Conservation (phyloP, 1,284 basidiomycete species). For the Ganoderma meredithae region DNA sequence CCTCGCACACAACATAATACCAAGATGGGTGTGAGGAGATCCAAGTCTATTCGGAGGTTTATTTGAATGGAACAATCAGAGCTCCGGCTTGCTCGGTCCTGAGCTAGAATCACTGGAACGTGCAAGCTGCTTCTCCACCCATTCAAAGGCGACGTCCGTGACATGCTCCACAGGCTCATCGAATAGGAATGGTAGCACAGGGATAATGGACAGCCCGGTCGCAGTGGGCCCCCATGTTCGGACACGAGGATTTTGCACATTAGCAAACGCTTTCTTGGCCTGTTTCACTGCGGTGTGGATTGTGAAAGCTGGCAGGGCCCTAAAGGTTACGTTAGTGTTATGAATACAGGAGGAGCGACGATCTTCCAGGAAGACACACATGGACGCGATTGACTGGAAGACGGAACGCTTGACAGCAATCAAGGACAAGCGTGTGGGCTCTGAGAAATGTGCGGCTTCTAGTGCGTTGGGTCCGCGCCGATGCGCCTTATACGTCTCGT, state of each 20-base stretch:
- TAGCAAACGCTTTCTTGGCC: slow-evolving; percentile 78
- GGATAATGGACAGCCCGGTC: slow-evolving; percentile 82
- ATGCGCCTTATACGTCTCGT: slow-evolving; percentile 90
- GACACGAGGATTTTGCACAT: slow-evolving; percentile 66
- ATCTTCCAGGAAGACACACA: slow-evolving; percentile 55
- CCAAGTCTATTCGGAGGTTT: not conserved
- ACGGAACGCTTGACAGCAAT: slow-evolving; percentile 79
- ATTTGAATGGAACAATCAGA: slow-evolving; percentile 22
- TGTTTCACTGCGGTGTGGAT: slow-evolving; percentile 88
- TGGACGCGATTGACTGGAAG: slow-evolving; percentile 91
- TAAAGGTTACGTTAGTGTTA: slow-evolving; percentile 38
- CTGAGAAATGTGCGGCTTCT: slow-evolving; percentile 81
- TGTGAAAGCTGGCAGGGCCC: slow-evolving; percentile 82
- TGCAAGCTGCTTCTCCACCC: slow-evolving; percentile 57
- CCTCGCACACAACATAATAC: not conserved
- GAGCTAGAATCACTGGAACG: slow-evolving; percentile 17
- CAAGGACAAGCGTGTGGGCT: slow-evolving; percentile 75
- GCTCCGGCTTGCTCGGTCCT: slow-evolving; percentile 30
- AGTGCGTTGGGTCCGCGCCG: slow-evolving; percentile 74
- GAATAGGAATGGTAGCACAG: slow-evolving; percentile 83
- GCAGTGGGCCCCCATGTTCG: slow-evolving; percentile 85
- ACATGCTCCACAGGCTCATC: slow-evolving; percentile 83
- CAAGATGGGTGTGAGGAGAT: not conserved
- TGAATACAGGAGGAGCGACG: slow-evolving; percentile 14
- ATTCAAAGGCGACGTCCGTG: slow-evolving; percentile 70